These are phyloP conservation scores for Dactylellina haptotyla DNA, from an alignment of 2,329 filamentous ascomycete genomes.

Conservation along the genomic window DNA sequence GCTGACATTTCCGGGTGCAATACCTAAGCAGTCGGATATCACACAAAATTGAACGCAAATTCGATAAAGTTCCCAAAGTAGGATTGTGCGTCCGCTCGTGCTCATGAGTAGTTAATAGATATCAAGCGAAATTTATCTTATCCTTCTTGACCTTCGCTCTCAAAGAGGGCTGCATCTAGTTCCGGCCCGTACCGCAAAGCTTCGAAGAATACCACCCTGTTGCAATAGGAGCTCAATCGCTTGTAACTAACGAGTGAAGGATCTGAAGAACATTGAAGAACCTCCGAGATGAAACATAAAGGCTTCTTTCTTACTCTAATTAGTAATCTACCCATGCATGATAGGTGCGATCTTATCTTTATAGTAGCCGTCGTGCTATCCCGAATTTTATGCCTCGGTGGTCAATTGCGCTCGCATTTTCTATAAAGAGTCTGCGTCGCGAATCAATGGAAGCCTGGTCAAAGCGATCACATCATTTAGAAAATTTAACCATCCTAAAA, in stretches of 20 bases:
- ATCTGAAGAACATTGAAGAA: slow-evolving; percentile 30
- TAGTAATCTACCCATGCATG: background rate
- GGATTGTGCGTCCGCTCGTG: too few species aligned
- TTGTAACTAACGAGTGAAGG: slow-evolving; percentile 13
- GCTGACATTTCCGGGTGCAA: background rate
- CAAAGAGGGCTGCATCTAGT: too few species aligned
- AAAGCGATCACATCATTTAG: too few species aligned
- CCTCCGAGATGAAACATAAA: background rate
- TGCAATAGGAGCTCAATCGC: background rate
- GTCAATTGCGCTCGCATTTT: slow-evolving; percentile 1
- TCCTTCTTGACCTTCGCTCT: too few species aligned
- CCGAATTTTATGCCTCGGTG: background rate
- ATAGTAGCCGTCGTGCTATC: background rate
- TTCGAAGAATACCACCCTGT: background rate
- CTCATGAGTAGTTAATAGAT: too few species aligned
- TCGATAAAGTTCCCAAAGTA: too few species aligned
- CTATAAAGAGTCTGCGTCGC: background rate
- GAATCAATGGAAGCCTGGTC: too few species aligned
- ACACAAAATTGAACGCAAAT: too few species aligned
- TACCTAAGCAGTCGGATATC: too few species aligned
- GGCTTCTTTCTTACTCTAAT: background rate
- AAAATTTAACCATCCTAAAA: background rate
- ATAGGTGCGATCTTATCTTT: too few species aligned
- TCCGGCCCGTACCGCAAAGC: background rate
- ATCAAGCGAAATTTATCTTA: too few species aligned